Percentiles rank a stretch among this genome's conserved stretches.
Evolutionary conservation across 2,329 filamentous ascomycete species (phyloP).

Genomic region (Aspergillus fumigatus): DNA sequence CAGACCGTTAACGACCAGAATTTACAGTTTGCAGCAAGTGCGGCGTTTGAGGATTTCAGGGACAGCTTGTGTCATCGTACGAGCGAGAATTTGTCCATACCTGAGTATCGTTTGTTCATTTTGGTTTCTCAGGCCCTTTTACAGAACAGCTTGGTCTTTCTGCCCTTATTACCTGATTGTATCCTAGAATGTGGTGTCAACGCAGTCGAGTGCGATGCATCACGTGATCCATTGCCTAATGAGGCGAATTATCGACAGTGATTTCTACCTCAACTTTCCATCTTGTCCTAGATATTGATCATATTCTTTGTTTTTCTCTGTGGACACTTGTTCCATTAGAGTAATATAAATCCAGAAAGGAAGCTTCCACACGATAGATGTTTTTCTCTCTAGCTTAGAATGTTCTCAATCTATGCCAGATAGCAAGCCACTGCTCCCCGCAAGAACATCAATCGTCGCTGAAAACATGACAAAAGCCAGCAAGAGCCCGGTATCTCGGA

Average conservation of each 20-base stretch:
- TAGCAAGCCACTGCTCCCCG: neutral
- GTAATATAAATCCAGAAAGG: neutral
- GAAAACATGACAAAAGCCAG: neutral
- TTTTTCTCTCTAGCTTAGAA: neutral
- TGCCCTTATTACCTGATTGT: neutral
- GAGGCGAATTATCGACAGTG: neutral
- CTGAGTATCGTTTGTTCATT: neutral
- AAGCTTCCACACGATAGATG: neutral
- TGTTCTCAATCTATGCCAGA: neutral
- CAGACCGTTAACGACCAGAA: neutral
- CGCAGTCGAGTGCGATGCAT: neutral
- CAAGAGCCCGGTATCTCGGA: neutral
- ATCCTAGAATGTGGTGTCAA: neutral
- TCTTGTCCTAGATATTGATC: neutral
- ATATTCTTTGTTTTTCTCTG: neutral
- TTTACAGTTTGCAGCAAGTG: neutral
- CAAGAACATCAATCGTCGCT: neutral
- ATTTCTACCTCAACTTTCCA: neutral
- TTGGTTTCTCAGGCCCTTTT: neutral
- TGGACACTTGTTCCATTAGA: neutral
- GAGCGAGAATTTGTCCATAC: neutral
- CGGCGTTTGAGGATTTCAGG: neutral
- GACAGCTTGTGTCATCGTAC: neutral
- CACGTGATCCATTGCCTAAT: slow-evolving; percentile 4
- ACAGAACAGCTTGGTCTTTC: neutral